Evolutionary conservation across 2,329 filamentous ascomycete genomes (phyloP), one percentile per base, ranked within the genome.

Genomic region (Colletotrichum plurivorum): DNA sequence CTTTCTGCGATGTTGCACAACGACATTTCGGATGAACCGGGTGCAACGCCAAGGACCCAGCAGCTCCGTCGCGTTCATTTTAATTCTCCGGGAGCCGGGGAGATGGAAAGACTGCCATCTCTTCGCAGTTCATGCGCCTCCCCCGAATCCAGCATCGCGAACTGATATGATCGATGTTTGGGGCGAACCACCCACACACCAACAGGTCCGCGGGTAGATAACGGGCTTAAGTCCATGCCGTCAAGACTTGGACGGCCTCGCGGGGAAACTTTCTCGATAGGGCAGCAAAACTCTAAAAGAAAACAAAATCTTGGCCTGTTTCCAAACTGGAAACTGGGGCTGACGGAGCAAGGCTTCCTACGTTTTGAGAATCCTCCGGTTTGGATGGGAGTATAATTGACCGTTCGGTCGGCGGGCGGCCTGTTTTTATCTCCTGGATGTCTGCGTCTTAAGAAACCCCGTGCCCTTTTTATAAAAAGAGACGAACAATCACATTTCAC

Each of bases 1-100:
- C 8, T 36, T 36, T 36, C 31, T 36, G 31, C 10, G 10, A 36
- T 36, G 31, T 36, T 36, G 31, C 31, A 36, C 31, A 36, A 36
- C 41, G 16, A 43, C 22, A 60, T n/a, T 49, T 59, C 61, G 54
- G 66, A 65, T 65, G 66, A 65, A 59, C 66, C 54, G 61, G 61
- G 48, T 54, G 20, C 22, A 18, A 48, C 48, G 43, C 61, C 36
- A 27, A 43, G 46, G 4, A 4, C 1, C 9, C 20, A n/a, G 6
- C 31, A 36, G 7, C 49, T 39, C 54, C 48, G 18, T 51, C 27
- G 5, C 27, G 16, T 31, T 45, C 2, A 20, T 49, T 36, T 15
- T 15, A 39, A 18, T 7, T 5, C 22, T 31, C 41, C 7, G 16
- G 39, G 36, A 46, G 13, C 15, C 39, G 22, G 20, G 15, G 15